These are phyloP conservation scores for Halophytophthora batemanensis DNA, from an alignment of 352 stramenopile genomes.

Conservation along the genomic window DNA sequence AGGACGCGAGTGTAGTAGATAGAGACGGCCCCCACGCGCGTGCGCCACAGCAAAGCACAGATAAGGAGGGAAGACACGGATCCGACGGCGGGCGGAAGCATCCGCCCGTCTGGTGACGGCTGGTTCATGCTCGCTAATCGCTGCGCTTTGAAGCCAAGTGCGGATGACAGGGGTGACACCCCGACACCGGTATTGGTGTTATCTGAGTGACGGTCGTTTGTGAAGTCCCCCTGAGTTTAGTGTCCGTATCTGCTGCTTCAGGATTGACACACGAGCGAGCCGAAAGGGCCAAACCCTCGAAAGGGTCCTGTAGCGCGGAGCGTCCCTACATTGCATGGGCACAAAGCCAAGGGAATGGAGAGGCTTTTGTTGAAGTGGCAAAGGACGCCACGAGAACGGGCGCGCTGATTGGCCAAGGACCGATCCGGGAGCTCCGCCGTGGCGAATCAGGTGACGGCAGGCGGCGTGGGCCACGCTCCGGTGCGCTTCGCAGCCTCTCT, in stretches of 20 bases:
- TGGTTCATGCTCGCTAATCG: no score
- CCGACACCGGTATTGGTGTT: no score
- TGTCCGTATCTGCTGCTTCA: no score
- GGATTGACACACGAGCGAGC: no score
- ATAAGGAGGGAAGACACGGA: background rate
- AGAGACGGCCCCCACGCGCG: slow-evolving; percentile 6
- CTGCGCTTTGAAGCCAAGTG: no score
- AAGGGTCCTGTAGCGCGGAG: slow-evolving; percentile 6
- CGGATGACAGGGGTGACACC: no score
- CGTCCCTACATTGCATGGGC: background rate
- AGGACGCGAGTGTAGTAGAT: slow-evolving; percentile 27
- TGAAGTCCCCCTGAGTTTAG: no score
- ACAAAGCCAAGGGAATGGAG: slow-evolving; percentile 1
- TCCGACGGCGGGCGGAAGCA: background rate
- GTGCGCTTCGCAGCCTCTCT: background rate
- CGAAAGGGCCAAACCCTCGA: no score
- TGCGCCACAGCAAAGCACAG: background rate
- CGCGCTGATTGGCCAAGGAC: slow-evolving; percentile 31
- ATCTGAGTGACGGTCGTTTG: no score
- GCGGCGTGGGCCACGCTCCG: slow-evolving; percentile 49
- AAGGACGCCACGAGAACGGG: background rate
- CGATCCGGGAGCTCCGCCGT: background rate
- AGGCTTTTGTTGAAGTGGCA: slow-evolving; percentile 19
- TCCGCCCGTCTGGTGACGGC: no score
- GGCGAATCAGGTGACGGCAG: slow-evolving; percentile 42